A percentile compares a stretch with the other conserved stretches of the same genome.
Evolutionary conservation across 495 filamentous ascomycete genomes (phyloP).

Genomic region (Aspergillus campestris): DNA sequence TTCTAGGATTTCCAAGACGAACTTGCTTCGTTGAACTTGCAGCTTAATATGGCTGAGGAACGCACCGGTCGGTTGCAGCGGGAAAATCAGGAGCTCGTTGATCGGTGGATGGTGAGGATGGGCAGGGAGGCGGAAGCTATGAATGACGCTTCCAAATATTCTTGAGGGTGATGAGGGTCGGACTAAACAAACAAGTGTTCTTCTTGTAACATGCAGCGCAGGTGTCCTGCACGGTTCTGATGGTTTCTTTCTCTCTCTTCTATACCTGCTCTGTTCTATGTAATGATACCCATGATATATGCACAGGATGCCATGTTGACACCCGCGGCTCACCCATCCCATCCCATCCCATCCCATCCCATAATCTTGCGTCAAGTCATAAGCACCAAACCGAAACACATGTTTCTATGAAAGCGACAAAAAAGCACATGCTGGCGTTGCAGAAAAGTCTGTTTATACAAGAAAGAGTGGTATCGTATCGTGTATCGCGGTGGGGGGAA

Average conservation of each 20-base stretch:
- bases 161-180: conserved; percentile 10
- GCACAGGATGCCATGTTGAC: too few relatives aligned
- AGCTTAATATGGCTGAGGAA: conserved; percentile 79
- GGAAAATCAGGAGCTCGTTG: conserved; percentile 85
- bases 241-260: too few relatives aligned
- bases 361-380: too few relatives aligned
- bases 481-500: background rate
- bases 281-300: too few relatives aligned
- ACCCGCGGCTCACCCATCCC: too few relatives aligned
- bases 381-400: too few relatives aligned
- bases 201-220: too few relatives aligned
- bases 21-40: conserved; percentile 71
- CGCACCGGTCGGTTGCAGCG: conserved; percentile 53
- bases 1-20: conserved; percentile 80
- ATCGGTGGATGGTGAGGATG: conserved; percentile 85
- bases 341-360: too few relatives aligned
- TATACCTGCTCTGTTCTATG: too few relatives aligned
- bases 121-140: conserved; percentile 78
- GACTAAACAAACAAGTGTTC: background rate
- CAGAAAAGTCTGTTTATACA: conserved; percentile 1
- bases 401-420: background rate
- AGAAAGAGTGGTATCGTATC: conserved; percentile 16
- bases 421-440: background rate
- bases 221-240: too few relatives aligned
- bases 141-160: conserved; percentile 56